A percentile compares a stretch with the other conserved stretches of the same genome.
Conservation (phyloP, 2,329 filamentous ascomycete genomes). For the Cladosporium sp. region DNA sequence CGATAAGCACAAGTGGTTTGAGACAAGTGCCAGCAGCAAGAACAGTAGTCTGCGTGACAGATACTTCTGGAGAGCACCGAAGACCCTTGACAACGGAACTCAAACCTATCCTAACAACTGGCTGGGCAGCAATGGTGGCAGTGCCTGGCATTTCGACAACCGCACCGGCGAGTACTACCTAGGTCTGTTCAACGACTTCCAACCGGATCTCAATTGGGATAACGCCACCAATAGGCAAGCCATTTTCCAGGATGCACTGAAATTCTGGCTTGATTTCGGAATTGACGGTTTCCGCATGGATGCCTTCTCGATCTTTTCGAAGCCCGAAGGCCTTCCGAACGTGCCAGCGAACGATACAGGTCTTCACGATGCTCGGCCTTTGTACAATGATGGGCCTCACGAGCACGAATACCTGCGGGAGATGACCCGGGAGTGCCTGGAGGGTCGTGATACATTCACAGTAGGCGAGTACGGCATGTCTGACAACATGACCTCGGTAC, state of each 20-base stretch:
- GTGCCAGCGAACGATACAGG: constrained; percentile 17
- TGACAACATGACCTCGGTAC: constrained; percentile 6
- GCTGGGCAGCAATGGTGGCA: constrained; percentile 55
- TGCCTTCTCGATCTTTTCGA: constrained; percentile 23
- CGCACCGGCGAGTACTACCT: constrained; percentile 70
- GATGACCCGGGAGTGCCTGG: constrained; percentile 32
- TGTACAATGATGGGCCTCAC: constrained; percentile 34
- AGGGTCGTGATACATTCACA: constrained; percentile 38
- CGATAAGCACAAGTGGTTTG: constrained; percentile 65
- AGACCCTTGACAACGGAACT: constrained; percentile 47
- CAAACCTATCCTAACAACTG: constrained; percentile 73
- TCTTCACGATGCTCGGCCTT: constrained; percentile 14
- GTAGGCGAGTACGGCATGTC: constrained; percentile 44
- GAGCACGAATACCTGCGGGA: constrained; percentile 47
- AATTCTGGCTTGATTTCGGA: constrained; percentile 71
- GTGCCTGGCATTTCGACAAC: constrained; percentile 68
- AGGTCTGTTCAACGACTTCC: constrained; percentile 69
- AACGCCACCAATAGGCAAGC: constrained; percentile 62
- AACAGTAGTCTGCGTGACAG: constrained; percentile 64
- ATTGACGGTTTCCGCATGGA: constrained; percentile 45
- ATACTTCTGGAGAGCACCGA: constrained; percentile 26
- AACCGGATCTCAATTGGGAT: constrained; percentile 87
- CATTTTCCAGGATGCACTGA: constrained; percentile 56
- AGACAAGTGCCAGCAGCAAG: constrained; percentile 58
- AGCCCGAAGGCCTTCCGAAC: constrained; percentile 23